Base-by-base conservation (phyloP, 2,329 filamentous ascomycete species). In the Fusarium begoniae region DNA sequence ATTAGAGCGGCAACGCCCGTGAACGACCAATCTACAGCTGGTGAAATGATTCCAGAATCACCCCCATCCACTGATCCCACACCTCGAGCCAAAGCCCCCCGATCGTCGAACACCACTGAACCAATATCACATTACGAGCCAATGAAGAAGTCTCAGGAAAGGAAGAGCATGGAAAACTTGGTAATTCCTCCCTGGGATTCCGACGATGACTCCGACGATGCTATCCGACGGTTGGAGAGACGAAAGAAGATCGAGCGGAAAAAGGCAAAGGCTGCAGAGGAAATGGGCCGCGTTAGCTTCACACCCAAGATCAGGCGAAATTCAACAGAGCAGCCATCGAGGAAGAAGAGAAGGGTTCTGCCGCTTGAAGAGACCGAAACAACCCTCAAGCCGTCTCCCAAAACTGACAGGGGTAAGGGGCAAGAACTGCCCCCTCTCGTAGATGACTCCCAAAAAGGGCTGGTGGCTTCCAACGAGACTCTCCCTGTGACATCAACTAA, bases 91-190 rank as follows among this genome's bases (percentile, higher is more conserved):
- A 73, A 76, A 45, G 60, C 70, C 30, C 70, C 75, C 11, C 79
- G 69, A 48, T 76, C 74, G 6, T 74, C 73, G 6, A 70, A 69
- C 15, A 72, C 63, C 8, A 78, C 72, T 26, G 79, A 79, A n/a
- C 85, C 84, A 1, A 80, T 84, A 48, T 79, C 79, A 8, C 80
- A 83, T 26, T 88, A 87, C 63, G 85, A 85, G 68, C 83, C 84
- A 3, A 84, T 86, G 84, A 80, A 81, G 48, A 80, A 84, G 55
- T 87, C 86, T 0, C 86, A 87, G 55, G 82, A 86, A 71, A 80
- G 84, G 38, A 82, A 82, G 53, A 68, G 69, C 2, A 74, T 67
- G 24, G 77, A 77, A 6, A 80, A 78, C 8, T 54, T 69, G 17
- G 41, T 66, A 0, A 74, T 81, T n/a, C 74, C 77, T 4, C 72